Evolutionary conservation across 163 green algal genomes (phyloP).

Genomic region (Picocystis sp.): DNA sequence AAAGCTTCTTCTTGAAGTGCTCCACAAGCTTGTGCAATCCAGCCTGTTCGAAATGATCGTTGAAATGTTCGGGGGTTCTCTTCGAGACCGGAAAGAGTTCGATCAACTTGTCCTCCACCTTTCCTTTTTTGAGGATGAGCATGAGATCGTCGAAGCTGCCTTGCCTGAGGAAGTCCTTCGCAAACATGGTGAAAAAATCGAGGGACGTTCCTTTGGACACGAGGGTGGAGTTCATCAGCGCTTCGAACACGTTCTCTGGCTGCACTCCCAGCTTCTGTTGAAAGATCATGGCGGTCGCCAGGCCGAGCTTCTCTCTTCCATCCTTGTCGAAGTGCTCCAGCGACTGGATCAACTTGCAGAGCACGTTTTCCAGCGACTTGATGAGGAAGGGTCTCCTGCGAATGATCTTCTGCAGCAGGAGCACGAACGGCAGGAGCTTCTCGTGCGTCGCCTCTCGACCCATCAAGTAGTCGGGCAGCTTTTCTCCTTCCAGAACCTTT

Average conservation of each 20-base stretch:
- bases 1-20: constrained; percentile 69
- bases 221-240: constrained; percentile 75
- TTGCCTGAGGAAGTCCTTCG: constrained; percentile 43
- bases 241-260: constrained; percentile 66
- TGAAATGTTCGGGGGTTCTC: constrained; percentile 53
- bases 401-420: constrained; percentile 10
- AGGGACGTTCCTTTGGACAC: constrained; percentile 73
- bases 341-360: constrained; percentile 75
- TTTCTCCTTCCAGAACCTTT: constrained; percentile 47
- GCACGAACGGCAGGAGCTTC: neutral
- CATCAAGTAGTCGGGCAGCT: constrained; percentile 19
- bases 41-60: constrained; percentile 60
- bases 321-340: constrained; percentile 79
- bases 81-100: constrained; percentile 88
- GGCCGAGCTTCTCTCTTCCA: constrained; percentile 28
- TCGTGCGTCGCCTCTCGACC: too few relatives aligned
- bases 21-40: constrained; percentile 57
- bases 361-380: constrained; percentile 80
- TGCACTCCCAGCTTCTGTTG: constrained; percentile 67
- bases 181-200: constrained; percentile 55
- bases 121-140: constrained; percentile 51
- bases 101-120: constrained; percentile 61
- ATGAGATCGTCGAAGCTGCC: constrained; percentile 26
- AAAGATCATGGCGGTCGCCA: constrained; percentile 63
- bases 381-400: constrained; percentile 79